Evolutionary conservation across 163 green algal species (phyloP).

Genomic region (Scenedesmus sp.): DNA sequence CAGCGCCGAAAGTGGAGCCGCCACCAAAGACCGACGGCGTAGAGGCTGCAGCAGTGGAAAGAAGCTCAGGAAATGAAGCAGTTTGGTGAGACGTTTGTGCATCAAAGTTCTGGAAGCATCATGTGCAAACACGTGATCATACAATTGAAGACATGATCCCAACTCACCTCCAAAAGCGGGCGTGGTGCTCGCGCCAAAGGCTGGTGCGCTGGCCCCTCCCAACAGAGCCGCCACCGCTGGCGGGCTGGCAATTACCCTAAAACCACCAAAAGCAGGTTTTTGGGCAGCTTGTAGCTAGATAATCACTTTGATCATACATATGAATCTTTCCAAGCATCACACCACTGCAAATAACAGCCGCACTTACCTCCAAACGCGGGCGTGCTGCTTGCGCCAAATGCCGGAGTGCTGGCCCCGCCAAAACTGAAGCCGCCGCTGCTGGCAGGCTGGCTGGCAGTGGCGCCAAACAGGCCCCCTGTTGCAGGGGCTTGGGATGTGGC

Average conservation of each 20-base stretch:
- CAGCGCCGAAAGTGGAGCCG: constrained; percentile 61
- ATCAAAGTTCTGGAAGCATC: not conserved
- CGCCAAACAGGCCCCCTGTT: constrained; percentile 57
- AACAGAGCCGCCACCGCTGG: too few relatives aligned
- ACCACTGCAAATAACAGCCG: not conserved
- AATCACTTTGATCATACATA: too few relatives aligned
- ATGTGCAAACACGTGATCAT: too few relatives aligned
- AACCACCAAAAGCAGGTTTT: too few relatives aligned
- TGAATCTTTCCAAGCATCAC: too few relatives aligned
- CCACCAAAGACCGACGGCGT: constrained; percentile 27
- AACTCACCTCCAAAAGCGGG: too few relatives aligned
- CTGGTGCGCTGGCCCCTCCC: too few relatives aligned
- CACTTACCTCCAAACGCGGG: constrained; percentile 34
- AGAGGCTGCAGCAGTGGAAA: constrained; percentile 7
- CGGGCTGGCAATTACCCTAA: too few relatives aligned
- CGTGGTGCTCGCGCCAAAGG: too few relatives aligned
- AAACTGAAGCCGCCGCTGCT: constrained; percentile 55
- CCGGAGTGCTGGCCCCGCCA: constrained; percentile 13
- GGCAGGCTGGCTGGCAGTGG: constrained; percentile 18
- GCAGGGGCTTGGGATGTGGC: not conserved
- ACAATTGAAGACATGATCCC: too few relatives aligned
- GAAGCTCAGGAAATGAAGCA: not conserved
- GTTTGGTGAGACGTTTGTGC: not conserved
- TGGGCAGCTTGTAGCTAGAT: too few relatives aligned
- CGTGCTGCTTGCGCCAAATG: constrained; percentile 46